Base-by-base conservation (phyloP, 805 yeast species). In the Saccharomycopsis lassenensis region DNA sequence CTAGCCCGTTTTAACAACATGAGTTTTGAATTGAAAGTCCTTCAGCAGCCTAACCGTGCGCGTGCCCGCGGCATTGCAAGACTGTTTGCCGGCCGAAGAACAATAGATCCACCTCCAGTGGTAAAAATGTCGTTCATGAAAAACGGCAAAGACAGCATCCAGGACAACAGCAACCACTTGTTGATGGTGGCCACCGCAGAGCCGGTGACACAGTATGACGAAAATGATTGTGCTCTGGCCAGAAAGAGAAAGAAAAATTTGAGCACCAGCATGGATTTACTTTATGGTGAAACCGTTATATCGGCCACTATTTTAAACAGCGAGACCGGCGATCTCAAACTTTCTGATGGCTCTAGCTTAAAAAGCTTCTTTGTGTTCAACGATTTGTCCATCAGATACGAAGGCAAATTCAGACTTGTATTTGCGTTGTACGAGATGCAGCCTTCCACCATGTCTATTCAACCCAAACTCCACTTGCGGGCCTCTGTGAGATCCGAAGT, bases 81-180 rank as follows among this genome's bases (percentile, higher is more conserved):
- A 15, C 49, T 51, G 28, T 40, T 53, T 14, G 57, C 54, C 30
- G 52, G 57, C 4, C 29, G 58, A 8, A 48, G 59, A 12, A 55
- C 58, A n/a, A 55, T 54, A 12, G 59, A 54, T 38, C 59, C 59
- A 16, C 56, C 57, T 11, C 59, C 59, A 3, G 54, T 54, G 10
- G 47, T 54, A 27, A 33, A 46, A 36, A 37, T 54, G 21, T 36
- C 44, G 12, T 34, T 47, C 7, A 8, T 15, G 3, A 30, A 47
- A 41, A 44, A 44, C 23, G 35, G 38, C 34, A 30, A 52, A 51
- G 45, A 56, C 47, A 18, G 50, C 39, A 41, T 60, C 49, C 35
- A 52, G 41, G 21, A 49, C 50, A 24, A 43, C 37, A 14, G 33
- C 40, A 14, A 26, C 26, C 37, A 41, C 24, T 31, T 43, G 35